These are phyloP conservation scores for Metschnikowia anglica DNA, from an alignment of 805 yeast species.

Conservation along the genomic window DNA sequence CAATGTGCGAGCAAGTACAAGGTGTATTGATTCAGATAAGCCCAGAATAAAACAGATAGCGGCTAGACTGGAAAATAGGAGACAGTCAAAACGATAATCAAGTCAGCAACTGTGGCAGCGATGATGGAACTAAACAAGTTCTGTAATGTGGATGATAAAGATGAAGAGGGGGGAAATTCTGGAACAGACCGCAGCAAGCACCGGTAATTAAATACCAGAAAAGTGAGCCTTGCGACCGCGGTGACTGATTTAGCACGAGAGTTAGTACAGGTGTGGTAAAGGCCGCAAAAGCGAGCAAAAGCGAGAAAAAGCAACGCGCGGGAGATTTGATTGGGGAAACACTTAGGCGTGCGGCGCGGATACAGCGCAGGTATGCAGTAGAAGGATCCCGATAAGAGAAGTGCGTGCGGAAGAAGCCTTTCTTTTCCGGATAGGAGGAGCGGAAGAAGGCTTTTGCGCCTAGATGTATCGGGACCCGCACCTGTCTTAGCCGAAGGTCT, in stretches of 20 bases:
- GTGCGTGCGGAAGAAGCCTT: constrained; percentile 6
- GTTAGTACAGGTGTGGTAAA: constrained; percentile 9
- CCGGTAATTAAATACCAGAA: constrained; percentile 7
- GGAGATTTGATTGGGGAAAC: constrained; percentile 11
- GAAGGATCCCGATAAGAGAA: constrained; percentile 10
- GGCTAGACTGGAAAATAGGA: too few species aligned
- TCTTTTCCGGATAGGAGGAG: constrained; percentile 9
- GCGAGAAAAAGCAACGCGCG: constrained; percentile 15
- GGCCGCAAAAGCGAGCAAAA: too few species aligned
- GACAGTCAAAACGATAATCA: too few species aligned
- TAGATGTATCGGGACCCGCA: background rate
- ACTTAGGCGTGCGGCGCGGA: constrained; percentile 3
- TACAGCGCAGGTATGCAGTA: too few species aligned
- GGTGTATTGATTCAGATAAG: too few species aligned
- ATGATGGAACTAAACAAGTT: background rate
- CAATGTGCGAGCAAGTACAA: too few species aligned
- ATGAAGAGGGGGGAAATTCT: background rate
- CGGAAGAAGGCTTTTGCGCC: constrained; percentile 4
- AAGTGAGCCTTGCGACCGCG: background rate
- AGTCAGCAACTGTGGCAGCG: background rate
- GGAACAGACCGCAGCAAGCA: background rate
- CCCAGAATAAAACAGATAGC: too few species aligned
- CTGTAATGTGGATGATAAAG: background rate
- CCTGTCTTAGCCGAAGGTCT: constrained; percentile 10
- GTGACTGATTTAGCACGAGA: constrained; percentile 1